These are phyloP conservation scores for Wallacemonas rigidus DNA, from an alignment of 208 protist genomes.

Conservation along the genomic window DNA sequence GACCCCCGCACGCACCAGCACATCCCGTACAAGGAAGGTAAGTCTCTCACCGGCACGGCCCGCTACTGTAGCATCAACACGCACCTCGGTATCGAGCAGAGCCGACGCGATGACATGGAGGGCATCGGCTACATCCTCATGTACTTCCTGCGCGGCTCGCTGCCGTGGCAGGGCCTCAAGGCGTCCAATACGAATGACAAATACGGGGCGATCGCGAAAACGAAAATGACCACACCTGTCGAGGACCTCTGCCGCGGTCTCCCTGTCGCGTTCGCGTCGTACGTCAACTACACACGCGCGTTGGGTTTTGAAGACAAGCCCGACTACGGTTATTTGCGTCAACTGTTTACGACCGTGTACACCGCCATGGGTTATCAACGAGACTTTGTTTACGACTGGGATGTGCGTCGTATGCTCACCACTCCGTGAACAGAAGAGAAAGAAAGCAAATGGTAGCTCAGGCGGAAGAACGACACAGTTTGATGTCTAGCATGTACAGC, in stretches of 20 bases:
- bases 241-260: slow-evolving; percentile 96
- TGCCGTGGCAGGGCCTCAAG: slow-evolving; percentile 99
- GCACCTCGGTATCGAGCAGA: slow-evolving; percentile 98
- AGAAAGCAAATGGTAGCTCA: neutral
- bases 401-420: slow-evolving; percentile 76
- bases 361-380: slow-evolving; percentile 96
- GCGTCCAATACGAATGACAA: slow-evolving; percentile 90
- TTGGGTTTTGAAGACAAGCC: slow-evolving; percentile 99
- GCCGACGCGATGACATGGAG: slow-evolving; percentile 98
- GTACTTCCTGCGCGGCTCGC: slow-evolving; percentile 98
- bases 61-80: slow-evolving; percentile 99
- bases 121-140: slow-evolving; percentile 99
- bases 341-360: slow-evolving; percentile 98
- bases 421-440: slow-evolving; percentile 43
- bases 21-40: slow-evolving; percentile 99
- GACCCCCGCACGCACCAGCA: slow-evolving; percentile 98
- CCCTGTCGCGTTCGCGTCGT: slow-evolving; percentile 96
- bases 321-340: slow-evolving; percentile 98
- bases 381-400: slow-evolving; percentile 99
- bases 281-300: slow-evolving; percentile 96
- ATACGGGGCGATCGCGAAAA: slow-evolving; percentile 31
- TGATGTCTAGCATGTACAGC: too few relatives aligned
- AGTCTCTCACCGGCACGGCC: slow-evolving; percentile 99
- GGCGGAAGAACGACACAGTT: neutral
- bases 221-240: slow-evolving; percentile 66